Conservation (phyloP, 768 basidiomycete species). For the Xerocomellus amylosporus region DNA sequence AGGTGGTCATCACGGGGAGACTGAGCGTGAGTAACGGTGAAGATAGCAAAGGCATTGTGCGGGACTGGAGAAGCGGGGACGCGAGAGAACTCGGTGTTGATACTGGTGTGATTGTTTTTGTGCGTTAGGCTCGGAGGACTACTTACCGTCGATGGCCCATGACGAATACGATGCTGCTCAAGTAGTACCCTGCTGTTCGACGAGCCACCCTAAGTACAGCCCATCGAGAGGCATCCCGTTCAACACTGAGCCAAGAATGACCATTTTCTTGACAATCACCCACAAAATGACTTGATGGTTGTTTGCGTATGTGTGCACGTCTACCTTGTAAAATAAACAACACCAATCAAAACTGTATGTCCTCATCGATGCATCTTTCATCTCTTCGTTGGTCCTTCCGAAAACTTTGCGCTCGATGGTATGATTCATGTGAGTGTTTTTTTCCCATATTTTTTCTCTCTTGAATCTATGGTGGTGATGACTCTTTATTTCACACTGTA, state of each 20-base stretch:
- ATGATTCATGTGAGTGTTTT: conserved; percentile 15
- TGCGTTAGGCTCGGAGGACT: conserved; percentile 2
- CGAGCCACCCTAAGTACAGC: too few relatives aligned
- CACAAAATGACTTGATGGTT: not conserved
- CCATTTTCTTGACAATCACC: too few relatives aligned
- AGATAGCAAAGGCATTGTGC: not conserved
- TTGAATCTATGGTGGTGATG: conserved; percentile 43
- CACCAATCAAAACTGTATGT: conserved; percentile 4
- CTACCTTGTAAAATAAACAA: conserved; percentile 17
- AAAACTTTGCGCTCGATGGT: not conserved
- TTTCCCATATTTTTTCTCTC: not conserved
- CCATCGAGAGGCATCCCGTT: not conserved
- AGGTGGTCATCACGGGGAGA: not conserved
- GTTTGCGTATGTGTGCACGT: conserved; percentile 14
- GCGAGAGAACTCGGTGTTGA: not conserved
- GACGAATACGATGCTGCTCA: not conserved
- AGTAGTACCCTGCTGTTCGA: not conserved
- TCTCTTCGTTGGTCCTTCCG: too few relatives aligned
- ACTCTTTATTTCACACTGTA: conserved; percentile 73
- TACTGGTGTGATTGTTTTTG: not conserved
- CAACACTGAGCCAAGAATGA: not conserved
- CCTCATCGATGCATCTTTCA: too few relatives aligned
- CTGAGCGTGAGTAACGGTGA: not conserved
- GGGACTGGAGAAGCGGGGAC: not conserved
- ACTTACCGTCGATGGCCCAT: not conserved